A percentile compares a stretch with the other conserved stretches of the same genome.
Evolutionary conservation across 1,139 yeast genomes (phyloP).

Genomic region (Protomyces lactucae-debilis): DNA sequence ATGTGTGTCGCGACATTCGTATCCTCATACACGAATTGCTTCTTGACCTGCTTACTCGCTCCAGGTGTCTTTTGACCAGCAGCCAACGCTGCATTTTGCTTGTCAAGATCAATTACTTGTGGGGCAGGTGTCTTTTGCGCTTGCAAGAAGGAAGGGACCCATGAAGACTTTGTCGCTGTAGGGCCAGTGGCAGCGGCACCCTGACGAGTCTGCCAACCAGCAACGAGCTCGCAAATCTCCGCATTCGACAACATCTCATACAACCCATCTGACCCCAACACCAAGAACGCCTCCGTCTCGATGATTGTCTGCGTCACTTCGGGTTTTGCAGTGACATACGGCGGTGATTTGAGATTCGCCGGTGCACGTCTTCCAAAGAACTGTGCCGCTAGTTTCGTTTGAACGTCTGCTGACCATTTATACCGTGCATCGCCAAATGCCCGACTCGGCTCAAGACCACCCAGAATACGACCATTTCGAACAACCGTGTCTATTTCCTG

Average conservation of each 20-base stretch:
- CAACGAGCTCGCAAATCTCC: constrained; percentile 87
- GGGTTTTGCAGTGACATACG: constrained; percentile 96
- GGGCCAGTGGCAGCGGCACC: not conserved
- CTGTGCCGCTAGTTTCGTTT: constrained; percentile 59
- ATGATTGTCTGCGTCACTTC: constrained; percentile 79
- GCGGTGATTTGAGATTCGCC: constrained; percentile 75
- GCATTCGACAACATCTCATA: constrained; percentile 89
- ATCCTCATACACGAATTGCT: constrained; percentile 44
- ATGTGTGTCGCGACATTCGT: constrained; percentile 87
- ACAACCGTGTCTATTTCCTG: constrained; percentile 69
- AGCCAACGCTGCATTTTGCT: not conserved
- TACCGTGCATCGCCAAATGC: constrained; percentile 97
- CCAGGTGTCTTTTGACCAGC: constrained; percentile 13
- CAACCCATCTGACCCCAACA: constrained; percentile 90
- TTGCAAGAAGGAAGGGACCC: constrained; percentile 21
- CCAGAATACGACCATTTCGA: constrained; percentile 78
- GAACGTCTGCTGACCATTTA: constrained; percentile 61
- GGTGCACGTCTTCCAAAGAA: constrained; percentile 85
- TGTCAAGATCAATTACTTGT: not conserved
- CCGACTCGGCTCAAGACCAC: constrained; percentile 91
- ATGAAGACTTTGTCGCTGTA: constrained; percentile 1
- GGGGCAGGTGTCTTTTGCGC: not conserved
- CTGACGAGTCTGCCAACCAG: constrained; percentile 69
- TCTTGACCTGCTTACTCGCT: constrained; percentile 1
- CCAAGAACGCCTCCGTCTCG: constrained; percentile 76